Conservation (phyloP, 1,284 basidiomycete genomes). For the Agroathelia rolfsii region DNA sequence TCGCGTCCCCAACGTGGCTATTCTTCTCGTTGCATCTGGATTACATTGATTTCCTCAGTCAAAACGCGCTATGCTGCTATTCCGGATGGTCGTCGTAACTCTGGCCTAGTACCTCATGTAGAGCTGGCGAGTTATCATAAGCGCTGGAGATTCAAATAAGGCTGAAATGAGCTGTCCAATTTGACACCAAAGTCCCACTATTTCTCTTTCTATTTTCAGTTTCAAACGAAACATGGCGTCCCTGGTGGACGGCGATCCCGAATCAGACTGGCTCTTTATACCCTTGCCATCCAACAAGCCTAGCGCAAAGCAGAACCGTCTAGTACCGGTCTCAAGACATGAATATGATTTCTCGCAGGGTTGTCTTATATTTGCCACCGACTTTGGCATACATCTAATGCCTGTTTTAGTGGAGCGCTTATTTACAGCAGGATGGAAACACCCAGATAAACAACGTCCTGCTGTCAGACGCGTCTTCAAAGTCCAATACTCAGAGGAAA, state of each 20-base stretch:
- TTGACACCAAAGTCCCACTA: neutral
- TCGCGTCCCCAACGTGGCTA: too few relatives aligned
- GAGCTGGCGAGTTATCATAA: too few relatives aligned
- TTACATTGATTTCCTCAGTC: too few relatives aligned
- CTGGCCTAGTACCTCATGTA: too few relatives aligned
- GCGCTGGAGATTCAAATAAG: constrained; percentile 1
- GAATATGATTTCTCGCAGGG: too few relatives aligned
- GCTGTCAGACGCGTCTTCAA: constrained; percentile 42
- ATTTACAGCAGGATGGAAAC: constrained; percentile 47
- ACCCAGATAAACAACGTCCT: constrained; percentile 41
- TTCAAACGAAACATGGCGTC: constrained; percentile 18
- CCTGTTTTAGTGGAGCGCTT: constrained; percentile 32
- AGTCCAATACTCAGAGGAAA: constrained; percentile 34
- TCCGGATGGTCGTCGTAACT: too few relatives aligned
- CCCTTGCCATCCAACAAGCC: too few relatives aligned
- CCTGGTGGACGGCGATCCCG: constrained; percentile 20
- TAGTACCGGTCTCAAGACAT: neutral
- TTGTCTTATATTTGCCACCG: too few relatives aligned
- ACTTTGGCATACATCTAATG: too few relatives aligned
- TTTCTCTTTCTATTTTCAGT: neutral
- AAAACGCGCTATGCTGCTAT: too few relatives aligned
- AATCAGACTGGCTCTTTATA: too few relatives aligned
- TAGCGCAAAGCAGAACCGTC: constrained; percentile 1
- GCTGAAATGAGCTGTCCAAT: neutral
- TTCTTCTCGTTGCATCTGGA: too few relatives aligned